Percentiles rank a stretch among this genome's conserved stretches.
These are phyloP conservation scores for Conticribra weissflogii DNA, from an alignment of 108 stramenopile species.

Conservation along the genomic window DNA sequence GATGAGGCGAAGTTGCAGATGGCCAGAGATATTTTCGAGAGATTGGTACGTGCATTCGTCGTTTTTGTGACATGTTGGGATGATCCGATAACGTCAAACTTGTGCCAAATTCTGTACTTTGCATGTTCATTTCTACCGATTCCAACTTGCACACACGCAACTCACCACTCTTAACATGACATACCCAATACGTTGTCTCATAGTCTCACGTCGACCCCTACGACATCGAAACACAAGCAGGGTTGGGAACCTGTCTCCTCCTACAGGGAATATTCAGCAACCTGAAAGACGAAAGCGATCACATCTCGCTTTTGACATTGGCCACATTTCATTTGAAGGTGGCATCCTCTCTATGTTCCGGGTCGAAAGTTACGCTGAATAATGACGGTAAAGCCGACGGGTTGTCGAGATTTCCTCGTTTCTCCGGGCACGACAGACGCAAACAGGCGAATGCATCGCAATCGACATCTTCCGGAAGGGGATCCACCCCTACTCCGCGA, in stretches of 20 bases:
- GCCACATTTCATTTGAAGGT: slow-evolving; percentile 41
- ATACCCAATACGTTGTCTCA: too few species aligned
- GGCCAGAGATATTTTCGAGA: slow-evolving; percentile 21
- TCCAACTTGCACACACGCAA: too few species aligned
- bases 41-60: slow-evolving; percentile 20
- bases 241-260: slow-evolving; percentile 37
- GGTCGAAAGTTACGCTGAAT: not conserved
- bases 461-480: not conserved
- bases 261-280: slow-evolving; percentile 32
- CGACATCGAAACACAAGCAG: slow-evolving; percentile 25
- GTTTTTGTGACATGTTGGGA: too few species aligned
- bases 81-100: too few species aligned
- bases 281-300: not conserved
- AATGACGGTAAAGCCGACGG: not conserved
- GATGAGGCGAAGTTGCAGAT: slow-evolving; percentile 16
- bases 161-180: too few species aligned
- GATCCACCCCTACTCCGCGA: not conserved
- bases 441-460: too few species aligned
- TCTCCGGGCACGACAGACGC: too few species aligned
- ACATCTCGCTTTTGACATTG: slow-evolving; percentile 27
- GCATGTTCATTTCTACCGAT: too few species aligned
- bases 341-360: slow-evolving; percentile 29
- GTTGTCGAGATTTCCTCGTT: too few species aligned
- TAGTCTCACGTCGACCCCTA: slow-evolving; percentile 17
- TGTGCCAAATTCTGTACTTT: too few species aligned